Base-by-base conservation (phyloP, 164 flowering plant species). In the Piper betle region DNA sequence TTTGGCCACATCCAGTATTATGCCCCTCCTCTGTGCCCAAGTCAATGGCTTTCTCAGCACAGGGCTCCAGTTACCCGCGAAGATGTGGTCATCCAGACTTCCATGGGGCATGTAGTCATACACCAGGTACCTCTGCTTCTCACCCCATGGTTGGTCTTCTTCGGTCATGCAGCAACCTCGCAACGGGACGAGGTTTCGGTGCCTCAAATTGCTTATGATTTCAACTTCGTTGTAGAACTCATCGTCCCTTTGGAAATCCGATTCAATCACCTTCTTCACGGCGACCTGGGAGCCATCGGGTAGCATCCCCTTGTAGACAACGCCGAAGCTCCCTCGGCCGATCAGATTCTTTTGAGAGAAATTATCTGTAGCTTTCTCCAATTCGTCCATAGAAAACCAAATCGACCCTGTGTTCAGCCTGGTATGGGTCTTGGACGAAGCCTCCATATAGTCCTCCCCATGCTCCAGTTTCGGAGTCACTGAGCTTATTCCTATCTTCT, bases 21-120 rank as follows among this genome's bases (percentile, higher is more conserved):
- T 80, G 71, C 68, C 73, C 75, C 79, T 88, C 68, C 89, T 74
- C 60, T 80, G 80, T 62, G 87, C 86, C 96, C 91, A 88, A 46
- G 75, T 81, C 68, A 88, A 61, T 20, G 71, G 69, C 17, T 52
- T 68, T 48, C 37, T 18, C 33, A 25, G 33, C 33, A 0, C 33
- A 10, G 64, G 53, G 58, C 52, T 25, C 60, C 57, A 37, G 19
- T 54, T 62, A 3, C 58, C 19, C 1, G 72, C 15, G 8, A 69
- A 67, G 64, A 85, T 61, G 69, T 79, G 84, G 53, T 82, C 84
- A 19, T 80, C 77, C 11, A 89, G 75, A 64, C 79, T 89, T 15
- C 93, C 96, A 72, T 84, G 84, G 0, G 85, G 79, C 96, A 86
- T 89, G 74, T 75, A 82, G 59, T 84, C 93, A 39, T 89, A 84